A percentile compares a stretch with the other conserved stretches of the same genome.
Evolutionary conservation across 2,329 filamentous ascomycete genomes (phyloP).

Genomic region (Aspergillus japonicus): DNA sequence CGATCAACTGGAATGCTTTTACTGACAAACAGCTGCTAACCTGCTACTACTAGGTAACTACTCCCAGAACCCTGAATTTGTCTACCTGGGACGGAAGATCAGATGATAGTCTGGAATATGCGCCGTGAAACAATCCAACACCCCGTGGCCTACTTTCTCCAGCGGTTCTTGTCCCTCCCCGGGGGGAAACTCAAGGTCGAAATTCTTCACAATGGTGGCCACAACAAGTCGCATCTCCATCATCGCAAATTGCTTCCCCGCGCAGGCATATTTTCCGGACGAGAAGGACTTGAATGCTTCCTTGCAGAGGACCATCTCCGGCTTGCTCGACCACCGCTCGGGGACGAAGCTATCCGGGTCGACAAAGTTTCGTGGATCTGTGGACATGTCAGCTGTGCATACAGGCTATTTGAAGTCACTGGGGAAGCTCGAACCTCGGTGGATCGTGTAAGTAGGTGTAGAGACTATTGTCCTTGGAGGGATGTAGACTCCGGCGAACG

Average conservation of each 20-base stretch:
- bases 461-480: conserved; percentile 10
- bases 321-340: conserved; percentile 9
- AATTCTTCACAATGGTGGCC: conserved; percentile 10
- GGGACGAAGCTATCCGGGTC: conserved; percentile 11
- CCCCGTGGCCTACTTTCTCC: conserved; percentile 7
- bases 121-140: conserved; percentile 10
- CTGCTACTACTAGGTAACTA: not conserved
- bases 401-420: too few species aligned
- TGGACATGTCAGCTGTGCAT: not conserved
- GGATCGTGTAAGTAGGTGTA: conserved; percentile 11
- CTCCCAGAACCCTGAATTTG: not conserved
- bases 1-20: not conserved
- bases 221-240: conserved; percentile 14
- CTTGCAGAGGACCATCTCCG: conserved; percentile 11
- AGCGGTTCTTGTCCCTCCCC: conserved; percentile 4
- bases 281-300: conserved; percentile 12
- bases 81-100: conserved; percentile 9
- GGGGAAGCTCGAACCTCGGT: not conserved
- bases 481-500: conserved; percentile 8
- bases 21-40: too few species aligned
- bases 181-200: conserved; percentile 10
- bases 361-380: conserved; percentile 10
- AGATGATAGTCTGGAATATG: conserved; percentile 10
- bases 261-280: conserved; percentile 9
- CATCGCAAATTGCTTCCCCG: conserved; percentile 10